phyloP scores from a whole-genome alignment of 2,329 filamentous ascomycete species.

The Hymenoscyphus scutula region DNA sequence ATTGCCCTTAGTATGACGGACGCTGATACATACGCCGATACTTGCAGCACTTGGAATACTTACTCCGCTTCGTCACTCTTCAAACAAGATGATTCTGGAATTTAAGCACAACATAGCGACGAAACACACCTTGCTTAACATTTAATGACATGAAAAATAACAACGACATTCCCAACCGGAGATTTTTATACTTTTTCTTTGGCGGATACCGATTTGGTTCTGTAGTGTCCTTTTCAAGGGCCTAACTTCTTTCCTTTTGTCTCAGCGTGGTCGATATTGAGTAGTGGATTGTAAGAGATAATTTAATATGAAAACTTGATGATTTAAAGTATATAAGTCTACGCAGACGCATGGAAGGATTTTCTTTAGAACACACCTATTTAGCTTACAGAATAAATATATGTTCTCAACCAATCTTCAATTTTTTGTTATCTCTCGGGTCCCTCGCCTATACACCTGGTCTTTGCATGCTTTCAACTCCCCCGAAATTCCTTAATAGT shows the following conservation, averaged over 20 bases:
- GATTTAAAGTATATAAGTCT: background rate
- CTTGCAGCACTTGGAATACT: slow-evolving; percentile 26
- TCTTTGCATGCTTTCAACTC: background rate
- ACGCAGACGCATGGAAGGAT: background rate
- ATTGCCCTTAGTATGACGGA: slow-evolving; percentile 23
- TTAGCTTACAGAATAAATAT: background rate
- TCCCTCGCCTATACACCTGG: background rate
- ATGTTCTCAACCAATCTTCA: background rate
- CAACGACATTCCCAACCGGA: background rate
- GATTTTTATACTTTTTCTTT: background rate
- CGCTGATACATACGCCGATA: slow-evolving; percentile 18
- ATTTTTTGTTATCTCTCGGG: too few relatives aligned
- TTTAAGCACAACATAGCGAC: slow-evolving; percentile 17
- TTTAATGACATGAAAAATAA: background rate
- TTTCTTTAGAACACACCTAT: background rate
- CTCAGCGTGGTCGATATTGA: background rate
- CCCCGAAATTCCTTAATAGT: background rate
- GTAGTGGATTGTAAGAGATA: background rate
- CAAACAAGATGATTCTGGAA: slow-evolving; percentile 32
- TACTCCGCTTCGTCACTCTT: slow-evolving; percentile 22
- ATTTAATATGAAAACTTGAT: background rate
- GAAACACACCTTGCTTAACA: background rate
- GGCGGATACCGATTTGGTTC: background rate
- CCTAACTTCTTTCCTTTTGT: background rate
- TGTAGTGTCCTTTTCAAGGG: background rate